Base-by-base conservation (phyloP, 176 grass and related monocot species). In the Thalia dealbata region DNA sequence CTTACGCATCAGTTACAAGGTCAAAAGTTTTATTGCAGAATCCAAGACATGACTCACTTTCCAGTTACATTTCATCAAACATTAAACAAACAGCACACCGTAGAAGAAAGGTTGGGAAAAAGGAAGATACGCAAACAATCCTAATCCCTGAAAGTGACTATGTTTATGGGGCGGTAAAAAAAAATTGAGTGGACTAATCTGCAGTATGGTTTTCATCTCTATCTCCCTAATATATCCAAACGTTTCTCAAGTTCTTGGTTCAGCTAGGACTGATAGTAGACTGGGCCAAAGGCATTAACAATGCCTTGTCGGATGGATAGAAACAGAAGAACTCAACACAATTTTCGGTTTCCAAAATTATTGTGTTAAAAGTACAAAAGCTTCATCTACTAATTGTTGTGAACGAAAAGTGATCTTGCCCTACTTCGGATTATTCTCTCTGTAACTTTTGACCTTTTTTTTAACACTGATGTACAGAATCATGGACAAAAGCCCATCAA, bases 361-460 rank as follows among this genome's bases (percentile, higher is more conserved):
- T 60, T 41, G 61, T 14, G 32, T 27, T 61, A 38, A 4, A 38
- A n/a, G 42, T 43, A 61, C 55, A 61, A 46, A 19, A 43, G 22
- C 19, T 23, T 54, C 35, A 74, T 52, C 72, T 60, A 54, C 11
- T 73, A 45, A 38, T 74, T 43, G 58, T 60, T 52, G 72, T 42
- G 52, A n/a, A 24, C 13, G 19, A 35, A 74, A 30, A 74, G 11
- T 3, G 19, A 7, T 8, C 6, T 58, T 58, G 54, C 54, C 21
- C 54, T 58, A 10, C 7, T n/a, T 23, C 54, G 22, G 42, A n/a
- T 58, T 9, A 7, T 58, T 58, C 18, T n/a, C 21, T n/a, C 14
- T 21, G 2, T 74, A 43, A 10, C 0, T 54, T 1, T 74, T 21
- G 23, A 7, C 7, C 15, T n/a, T 25, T 59, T 60, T 45, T 46